Percentiles rank a stretch among this genome's conserved stretches.
Evolutionary conservation across 176 grass and related monocot genomes (phyloP).

Genomic region (Guadua angustifolia): DNA sequence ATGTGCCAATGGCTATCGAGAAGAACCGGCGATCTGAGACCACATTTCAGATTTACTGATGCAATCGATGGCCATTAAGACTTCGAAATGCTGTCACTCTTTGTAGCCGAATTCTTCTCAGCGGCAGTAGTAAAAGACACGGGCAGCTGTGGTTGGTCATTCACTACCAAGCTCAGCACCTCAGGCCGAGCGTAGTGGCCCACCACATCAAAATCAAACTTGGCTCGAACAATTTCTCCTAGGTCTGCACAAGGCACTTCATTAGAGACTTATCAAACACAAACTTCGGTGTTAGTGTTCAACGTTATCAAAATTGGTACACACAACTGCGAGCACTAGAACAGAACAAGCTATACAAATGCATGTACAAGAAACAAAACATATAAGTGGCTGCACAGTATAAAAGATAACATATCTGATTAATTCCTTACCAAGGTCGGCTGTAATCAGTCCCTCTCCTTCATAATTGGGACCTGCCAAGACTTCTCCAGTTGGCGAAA

Average conservation of each 20-base stretch:
- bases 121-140: conserved; percentile 63
- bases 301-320: not conserved
- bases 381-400: not conserved
- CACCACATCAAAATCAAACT: conserved; percentile 93
- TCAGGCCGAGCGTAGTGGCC: conserved; percentile 92
- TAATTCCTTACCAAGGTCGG: conserved; percentile 67
- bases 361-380: not conserved
- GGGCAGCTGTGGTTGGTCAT: conserved; percentile 70
- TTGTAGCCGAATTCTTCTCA: conserved; percentile 36
- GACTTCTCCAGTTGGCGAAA: conserved; percentile 81
- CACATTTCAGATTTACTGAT: not conserved
- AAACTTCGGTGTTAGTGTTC: not conserved
- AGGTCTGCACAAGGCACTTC: conserved; percentile 56
- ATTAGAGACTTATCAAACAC: not conserved
- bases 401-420: not conserved
- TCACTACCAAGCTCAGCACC: conserved; percentile 76
- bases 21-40: not conserved
- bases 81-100: conserved; percentile 5
- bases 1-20: too few species aligned
- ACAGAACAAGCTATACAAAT: too few species aligned
- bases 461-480: conserved; percentile 90
- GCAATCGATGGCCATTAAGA: not conserved
- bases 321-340: not conserved
- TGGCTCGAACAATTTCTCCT: conserved; percentile 84
- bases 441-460: conserved; percentile 77